Percentiles rank a stretch among this genome's conserved stretches.
These are phyloP conservation scores for Actinomucor elegans DNA, from an alignment of 371 early-diverging fungal genomes.

Conservation along the genomic window DNA sequence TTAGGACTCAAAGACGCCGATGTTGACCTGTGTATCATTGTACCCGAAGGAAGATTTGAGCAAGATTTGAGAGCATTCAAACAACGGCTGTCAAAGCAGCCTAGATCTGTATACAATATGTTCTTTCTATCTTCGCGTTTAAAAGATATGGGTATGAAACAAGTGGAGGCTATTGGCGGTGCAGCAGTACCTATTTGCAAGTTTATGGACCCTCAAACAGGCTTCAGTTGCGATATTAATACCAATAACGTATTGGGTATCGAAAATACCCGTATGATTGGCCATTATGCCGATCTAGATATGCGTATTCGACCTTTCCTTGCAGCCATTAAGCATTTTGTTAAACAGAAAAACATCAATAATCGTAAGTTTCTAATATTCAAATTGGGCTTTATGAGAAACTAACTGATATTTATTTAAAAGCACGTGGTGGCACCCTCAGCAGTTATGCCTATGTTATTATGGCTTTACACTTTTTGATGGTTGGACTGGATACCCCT, in stretches of 20 bases:
- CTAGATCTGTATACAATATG: conserved; percentile 33
- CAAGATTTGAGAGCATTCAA: conserved; percentile 2
- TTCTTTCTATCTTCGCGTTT: conserved; percentile 14
- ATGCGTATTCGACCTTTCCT: conserved; percentile 53
- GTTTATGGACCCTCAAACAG: conserved; percentile 58
- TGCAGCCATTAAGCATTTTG: conserved; percentile 59
- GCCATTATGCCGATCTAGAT: conserved; percentile 53
- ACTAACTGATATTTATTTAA: not conserved
- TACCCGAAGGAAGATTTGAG: conserved; percentile 20
- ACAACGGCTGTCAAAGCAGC: not conserved
- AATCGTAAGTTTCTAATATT: conserved; percentile 25
- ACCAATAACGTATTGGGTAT: conserved; percentile 58
- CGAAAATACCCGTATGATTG: conserved; percentile 59
- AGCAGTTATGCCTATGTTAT: conserved; percentile 31
- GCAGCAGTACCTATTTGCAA: conserved; percentile 71
- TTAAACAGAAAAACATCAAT: conserved; percentile 54
- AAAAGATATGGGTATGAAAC: conserved; percentile 24
- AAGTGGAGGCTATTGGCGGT: conserved; percentile 21
- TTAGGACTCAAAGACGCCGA: conserved; percentile 30
- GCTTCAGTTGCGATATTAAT: conserved; percentile 56
- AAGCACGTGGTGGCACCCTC: conserved; percentile 23
- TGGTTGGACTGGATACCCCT: conserved; percentile 1
- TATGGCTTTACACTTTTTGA: conserved; percentile 29
- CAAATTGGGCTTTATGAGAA: too few species aligned
- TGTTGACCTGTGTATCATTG: conserved; percentile 37